Evolutionary conservation across 2,329 filamentous ascomycete genomes (phyloP).

Genomic region (Phialocephala sp.): DNA sequence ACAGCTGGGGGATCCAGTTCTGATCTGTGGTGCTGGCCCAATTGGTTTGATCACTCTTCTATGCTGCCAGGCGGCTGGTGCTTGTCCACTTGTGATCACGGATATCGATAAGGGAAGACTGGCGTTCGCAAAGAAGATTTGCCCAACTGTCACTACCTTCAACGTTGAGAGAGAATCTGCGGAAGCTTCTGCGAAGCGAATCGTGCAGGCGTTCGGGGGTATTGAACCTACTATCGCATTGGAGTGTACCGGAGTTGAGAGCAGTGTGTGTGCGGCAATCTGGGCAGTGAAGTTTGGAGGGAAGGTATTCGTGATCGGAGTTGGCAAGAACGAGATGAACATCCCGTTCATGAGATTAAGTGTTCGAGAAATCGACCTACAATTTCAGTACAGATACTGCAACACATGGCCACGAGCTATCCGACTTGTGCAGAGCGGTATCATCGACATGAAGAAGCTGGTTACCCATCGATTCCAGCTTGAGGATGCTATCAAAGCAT

Average conservation of each 20-base stretch:
- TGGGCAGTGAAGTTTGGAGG: conserved; percentile 94
- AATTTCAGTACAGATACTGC: conserved; percentile 95
- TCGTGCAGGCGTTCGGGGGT: conserved; percentile 74
- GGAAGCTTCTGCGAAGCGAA: conserved; percentile 73
- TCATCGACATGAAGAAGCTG: conserved; percentile 80
- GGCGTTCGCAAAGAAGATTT: conserved; percentile 82
- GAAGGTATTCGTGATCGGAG: conserved; percentile 95
- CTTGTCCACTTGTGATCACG: conserved; percentile 89
- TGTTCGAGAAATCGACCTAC: conserved; percentile 89
- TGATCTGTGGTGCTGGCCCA: conserved; percentile 91
- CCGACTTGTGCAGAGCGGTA: conserved; percentile 80
- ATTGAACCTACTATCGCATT: conserved; percentile 82
- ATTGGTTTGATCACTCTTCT: conserved; percentile 90
- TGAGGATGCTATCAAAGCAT: conserved; percentile 88
- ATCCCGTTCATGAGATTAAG: conserved; percentile 94
- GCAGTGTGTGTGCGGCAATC: conserved; percentile 83
- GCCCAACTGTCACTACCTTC: conserved; percentile 80
- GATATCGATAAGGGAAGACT: conserved; percentile 90
- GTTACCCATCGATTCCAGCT: conserved; percentile 88
- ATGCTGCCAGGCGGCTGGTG: conserved; percentile 84
- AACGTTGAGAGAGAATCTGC: conserved; percentile 71
- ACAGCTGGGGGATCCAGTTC: conserved; percentile 81
- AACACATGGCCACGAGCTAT: conserved; percentile 98
- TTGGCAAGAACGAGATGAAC: conserved; percentile 93
- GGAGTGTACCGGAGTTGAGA: conserved; percentile 96